Evolutionary conservation across 2,329 filamentous ascomycete species (phyloP).

Genomic region (Raffaelea albimanens): DNA sequence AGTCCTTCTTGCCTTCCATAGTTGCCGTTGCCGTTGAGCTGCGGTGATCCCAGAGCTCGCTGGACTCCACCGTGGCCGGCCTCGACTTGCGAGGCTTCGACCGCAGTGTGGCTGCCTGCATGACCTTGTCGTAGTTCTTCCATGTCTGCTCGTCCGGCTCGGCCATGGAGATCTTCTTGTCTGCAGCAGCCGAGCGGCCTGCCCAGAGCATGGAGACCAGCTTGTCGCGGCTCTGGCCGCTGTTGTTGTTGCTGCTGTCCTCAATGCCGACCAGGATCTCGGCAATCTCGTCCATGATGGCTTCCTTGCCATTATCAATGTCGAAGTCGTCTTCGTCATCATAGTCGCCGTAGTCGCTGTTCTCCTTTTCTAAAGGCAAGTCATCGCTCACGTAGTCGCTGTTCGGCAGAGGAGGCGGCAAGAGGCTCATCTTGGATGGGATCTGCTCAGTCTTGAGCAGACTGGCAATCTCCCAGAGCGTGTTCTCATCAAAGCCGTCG

Average conservation of each 20-base stretch:
- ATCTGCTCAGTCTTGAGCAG: constrained; percentile 43
- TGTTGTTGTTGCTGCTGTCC: constrained; percentile 9
- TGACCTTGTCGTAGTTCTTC: constrained; percentile 22
- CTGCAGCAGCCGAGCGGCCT: not conserved
- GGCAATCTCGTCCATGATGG: constrained; percentile 13
- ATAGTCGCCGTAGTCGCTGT: too few species aligned
- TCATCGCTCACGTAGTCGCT: constrained; percentile 20
- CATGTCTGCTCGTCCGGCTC: constrained; percentile 28
- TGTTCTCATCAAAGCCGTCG: constrained; percentile 45
- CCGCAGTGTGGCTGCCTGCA: constrained; percentile 16
- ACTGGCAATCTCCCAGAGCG: constrained; percentile 55
- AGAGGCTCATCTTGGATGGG: constrained; percentile 41
- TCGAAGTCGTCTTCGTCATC: constrained; percentile 15
- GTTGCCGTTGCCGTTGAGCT: not conserved
- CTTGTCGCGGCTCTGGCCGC: not conserved
- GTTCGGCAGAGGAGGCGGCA: constrained; percentile 23
- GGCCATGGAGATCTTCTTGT: constrained; percentile 16
- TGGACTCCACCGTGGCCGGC: constrained; percentile 19
- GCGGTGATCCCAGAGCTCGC: constrained; percentile 8
- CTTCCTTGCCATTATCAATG: constrained; percentile 2
- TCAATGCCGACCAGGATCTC: constrained; percentile 23
- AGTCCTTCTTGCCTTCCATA: not conserved
- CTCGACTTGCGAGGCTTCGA: constrained; percentile 19
- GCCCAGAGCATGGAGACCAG: constrained; percentile 5
- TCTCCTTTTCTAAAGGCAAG: constrained; percentile 8